Base-by-base conservation (phyloP, 768 basidiomycete species). In the Dendrothele bispora region DNA sequence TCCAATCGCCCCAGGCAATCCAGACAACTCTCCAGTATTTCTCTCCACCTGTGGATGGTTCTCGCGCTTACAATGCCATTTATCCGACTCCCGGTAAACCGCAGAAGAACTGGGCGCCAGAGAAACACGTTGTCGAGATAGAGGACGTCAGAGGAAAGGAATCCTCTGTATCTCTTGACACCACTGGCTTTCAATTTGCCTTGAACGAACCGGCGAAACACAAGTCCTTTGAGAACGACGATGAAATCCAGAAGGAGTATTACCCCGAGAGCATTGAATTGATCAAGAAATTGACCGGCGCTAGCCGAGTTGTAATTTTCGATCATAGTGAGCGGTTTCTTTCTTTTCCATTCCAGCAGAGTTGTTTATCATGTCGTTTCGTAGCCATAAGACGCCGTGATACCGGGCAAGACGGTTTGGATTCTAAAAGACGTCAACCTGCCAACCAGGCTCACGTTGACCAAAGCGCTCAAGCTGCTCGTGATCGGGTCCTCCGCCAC, bases 191-290 rank as follows among this genome's bases (percentile, higher is more conserved):
- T 59, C 63, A 65, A 50, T 72, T 52, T 43, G 60, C 50, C 48
- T 41, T 52, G 18, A 36, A 37, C 14, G 55, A 39, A 18, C 58
- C 77, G 0, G 30, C 30, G n/a, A 34, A 34, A 34, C 30, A 34
- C n/a, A 55, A 68, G 5, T 56, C 60, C 46, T 64, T 68, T 42
- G 64, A 59, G 17, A 61, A 67, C 43, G 68, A 75, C 35, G 66
- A 62, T 12, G 69, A 66, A 25, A 69, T 79, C 41, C 52, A 64
- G 53, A 45, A 40, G 27, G 71, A 68, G 40, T 80, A 79, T 55
- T 78, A 77, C 58, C 61, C 68, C 4, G 77, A 79, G 61, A 71
- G 69, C 52, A 61, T 66, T 28, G 69, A 70, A 54, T 56, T 78
- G 32, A 53, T 78, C 34, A 78, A 78, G 64, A 51, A 69, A 46